A percentile compares a stretch with the other conserved stretches of the same genome.
These are phyloP conservation scores for Clitoria ternatea DNA, from an alignment of 306 rosid genomes.

Conservation along the genomic window DNA sequence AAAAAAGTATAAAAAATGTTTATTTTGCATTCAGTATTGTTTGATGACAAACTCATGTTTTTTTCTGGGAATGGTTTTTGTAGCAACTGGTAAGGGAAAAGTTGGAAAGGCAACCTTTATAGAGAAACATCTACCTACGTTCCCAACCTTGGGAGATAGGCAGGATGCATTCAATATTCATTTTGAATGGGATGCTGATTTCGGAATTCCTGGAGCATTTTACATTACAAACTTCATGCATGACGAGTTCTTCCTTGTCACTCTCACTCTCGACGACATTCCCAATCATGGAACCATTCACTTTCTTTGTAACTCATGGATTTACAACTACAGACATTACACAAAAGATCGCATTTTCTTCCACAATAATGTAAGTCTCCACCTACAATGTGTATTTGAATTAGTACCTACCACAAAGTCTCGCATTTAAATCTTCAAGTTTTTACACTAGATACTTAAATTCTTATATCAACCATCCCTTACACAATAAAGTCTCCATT, in stretches of 20 bases:
- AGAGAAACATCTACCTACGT: conserved; percentile 42
- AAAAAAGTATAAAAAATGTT: no score
- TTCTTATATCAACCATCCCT: no score
- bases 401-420: background rate
- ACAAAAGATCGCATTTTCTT: conserved; percentile 57
- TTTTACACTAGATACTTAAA: no score
- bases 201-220: conserved; percentile 62
- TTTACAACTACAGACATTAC: conserved; percentile 38
- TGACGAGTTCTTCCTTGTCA: conserved; percentile 51
- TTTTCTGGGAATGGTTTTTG: background rate
- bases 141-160: conserved; percentile 34
- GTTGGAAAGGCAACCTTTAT: conserved; percentile 46
- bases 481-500: no score
- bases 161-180: conserved; percentile 37
- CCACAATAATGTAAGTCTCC: conserved; percentile 30
- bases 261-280: conserved; percentile 50
- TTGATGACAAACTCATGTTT: no score
- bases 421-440: background rate
- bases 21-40: no score
- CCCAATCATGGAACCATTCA: conserved; percentile 40
- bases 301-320: conserved; percentile 69
- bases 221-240: conserved; percentile 38
- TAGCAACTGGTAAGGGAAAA: conserved; percentile 44
- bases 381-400: background rate
- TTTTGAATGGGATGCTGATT: conserved; percentile 46